Conservation (phyloP, 768 basidiomycete species). For the Exsudoporus frostii region DNA sequence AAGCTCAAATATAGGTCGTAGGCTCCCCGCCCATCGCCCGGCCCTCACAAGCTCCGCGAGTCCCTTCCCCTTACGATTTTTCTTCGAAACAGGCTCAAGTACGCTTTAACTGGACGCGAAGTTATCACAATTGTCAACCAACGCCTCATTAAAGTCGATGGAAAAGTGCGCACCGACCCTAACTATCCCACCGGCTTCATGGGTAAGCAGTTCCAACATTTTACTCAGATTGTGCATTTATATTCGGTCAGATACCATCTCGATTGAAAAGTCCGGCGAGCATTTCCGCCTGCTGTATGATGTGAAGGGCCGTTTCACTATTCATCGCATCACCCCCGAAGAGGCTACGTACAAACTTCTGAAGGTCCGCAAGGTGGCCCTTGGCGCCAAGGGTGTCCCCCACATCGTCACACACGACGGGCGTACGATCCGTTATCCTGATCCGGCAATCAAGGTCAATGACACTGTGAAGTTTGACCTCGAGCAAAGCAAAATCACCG, state of each 20-base stretch:
- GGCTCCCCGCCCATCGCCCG: constrained; percentile 96
- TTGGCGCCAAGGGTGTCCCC: constrained; percentile 92
- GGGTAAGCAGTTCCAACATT: constrained; percentile 53
- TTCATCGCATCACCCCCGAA: constrained; percentile 98
- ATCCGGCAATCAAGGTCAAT: constrained; percentile 92
- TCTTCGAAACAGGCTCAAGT: constrained; percentile 98
- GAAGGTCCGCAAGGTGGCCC: constrained; percentile 87
- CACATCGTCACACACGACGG: constrained; percentile 99
- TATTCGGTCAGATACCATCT: constrained; percentile 73
- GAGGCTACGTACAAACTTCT: constrained; percentile 96
- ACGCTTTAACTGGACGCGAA: constrained; percentile 95
- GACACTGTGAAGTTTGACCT: constrained; percentile 98
- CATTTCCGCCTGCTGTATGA: constrained; percentile 99
- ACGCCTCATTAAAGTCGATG: constrained; percentile 97
- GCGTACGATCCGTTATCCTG: constrained; percentile 99
- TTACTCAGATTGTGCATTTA: neutral
- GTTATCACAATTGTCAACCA: constrained; percentile 93
- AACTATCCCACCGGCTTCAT: constrained; percentile 97
- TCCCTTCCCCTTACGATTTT: constrained; percentile 96
- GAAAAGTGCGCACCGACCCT: constrained; percentile 96
- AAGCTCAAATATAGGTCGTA: constrained; percentile 30
- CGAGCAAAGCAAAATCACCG: constrained; percentile 88
- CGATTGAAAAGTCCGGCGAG: constrained; percentile 97
- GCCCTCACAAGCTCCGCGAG: constrained; percentile 99
- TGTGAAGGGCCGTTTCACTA: constrained; percentile 99